Evolutionary conservation across 176 grass and related monocot species (phyloP).

Genomic region (Canna indica): DNA sequence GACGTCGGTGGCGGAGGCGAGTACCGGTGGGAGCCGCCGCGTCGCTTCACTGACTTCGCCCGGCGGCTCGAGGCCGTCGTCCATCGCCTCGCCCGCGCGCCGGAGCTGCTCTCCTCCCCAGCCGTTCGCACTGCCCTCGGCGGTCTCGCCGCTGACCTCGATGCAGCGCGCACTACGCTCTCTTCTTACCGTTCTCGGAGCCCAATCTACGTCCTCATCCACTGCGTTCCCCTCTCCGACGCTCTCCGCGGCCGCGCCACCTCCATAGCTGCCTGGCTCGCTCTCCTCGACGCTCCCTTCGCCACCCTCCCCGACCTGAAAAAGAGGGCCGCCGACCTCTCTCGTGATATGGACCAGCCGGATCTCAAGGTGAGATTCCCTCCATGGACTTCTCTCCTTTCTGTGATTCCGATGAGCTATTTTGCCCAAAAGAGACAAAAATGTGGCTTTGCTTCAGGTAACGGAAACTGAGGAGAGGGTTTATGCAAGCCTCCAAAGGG

Average conservation of each 20-base stretch:
- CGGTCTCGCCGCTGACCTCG: neutral
- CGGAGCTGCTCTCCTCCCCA: conserved; percentile 8
- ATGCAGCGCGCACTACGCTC: neutral
- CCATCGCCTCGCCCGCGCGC: conserved; percentile 1
- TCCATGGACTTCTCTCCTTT: neutral
- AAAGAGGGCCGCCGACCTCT: conserved; percentile 7
- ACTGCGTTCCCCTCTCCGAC: neutral
- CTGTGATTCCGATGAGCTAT: neutral
- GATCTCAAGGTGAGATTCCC: neutral
- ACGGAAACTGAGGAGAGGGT: conserved; percentile 15
- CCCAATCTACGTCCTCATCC: conserved; percentile 12
- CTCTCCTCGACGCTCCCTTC: conserved; percentile 9
- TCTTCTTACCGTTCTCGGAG: neutral
- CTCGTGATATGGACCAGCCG: conserved; percentile 5
- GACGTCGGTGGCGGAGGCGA: neutral
- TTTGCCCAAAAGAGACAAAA: neutral
- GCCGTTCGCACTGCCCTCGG: conserved; percentile 11
- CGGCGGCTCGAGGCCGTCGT: conserved; percentile 2
- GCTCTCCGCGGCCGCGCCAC: neutral
- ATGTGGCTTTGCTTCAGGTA: conserved; percentile 3
- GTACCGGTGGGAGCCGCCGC: neutral
- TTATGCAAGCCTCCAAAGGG: neutral
- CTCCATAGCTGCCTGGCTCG: conserved; percentile 13
- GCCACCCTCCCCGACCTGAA: neutral
- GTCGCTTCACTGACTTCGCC: neutral